Evolutionary conservation across 768 basidiomycete species (phyloP).

Genomic region (Tulasnella sp.): DNA sequence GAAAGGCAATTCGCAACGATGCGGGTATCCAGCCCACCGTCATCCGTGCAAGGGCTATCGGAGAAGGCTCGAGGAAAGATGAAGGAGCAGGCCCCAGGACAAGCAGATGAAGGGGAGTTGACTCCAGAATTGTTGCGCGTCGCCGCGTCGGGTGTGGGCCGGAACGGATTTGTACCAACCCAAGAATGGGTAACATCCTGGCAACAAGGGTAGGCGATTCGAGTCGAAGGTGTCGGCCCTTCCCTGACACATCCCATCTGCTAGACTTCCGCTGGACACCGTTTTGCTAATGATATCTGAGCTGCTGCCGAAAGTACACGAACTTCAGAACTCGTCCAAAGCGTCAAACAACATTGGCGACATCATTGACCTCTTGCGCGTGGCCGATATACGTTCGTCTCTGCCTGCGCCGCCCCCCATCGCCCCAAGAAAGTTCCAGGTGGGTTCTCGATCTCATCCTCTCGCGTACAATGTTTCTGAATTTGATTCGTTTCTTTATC

Average conservation of each 20-base stretch:
- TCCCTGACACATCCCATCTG: conserved; percentile 21
- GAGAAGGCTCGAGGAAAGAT: conserved; percentile 93
- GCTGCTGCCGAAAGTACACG: conserved; percentile 78
- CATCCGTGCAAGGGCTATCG: conserved; percentile 43
- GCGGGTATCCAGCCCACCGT: conserved; percentile 1
- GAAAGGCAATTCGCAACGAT: conserved; percentile 13
- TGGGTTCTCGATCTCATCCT: conserved; percentile 41
- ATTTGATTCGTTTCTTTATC: conserved; percentile 3
- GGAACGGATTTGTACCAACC: conserved; percentile 91
- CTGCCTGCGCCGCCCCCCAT: conserved; percentile 67
- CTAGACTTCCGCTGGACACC: conserved; percentile 80
- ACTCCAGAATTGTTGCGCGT: conserved; percentile 51
- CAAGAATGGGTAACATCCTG: conserved; percentile 97
- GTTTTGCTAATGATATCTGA: conserved; percentile 88
- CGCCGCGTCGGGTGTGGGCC: conserved; percentile 68
- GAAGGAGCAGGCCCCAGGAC: conserved; percentile 46
- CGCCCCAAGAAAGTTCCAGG: conserved; percentile 69
- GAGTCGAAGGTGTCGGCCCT: conserved; percentile 2
- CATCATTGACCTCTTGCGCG: conserved; percentile 71
- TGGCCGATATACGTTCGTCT: conserved; percentile 63
- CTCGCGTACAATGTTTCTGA: neutral
- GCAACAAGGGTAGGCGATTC: conserved; percentile 78
- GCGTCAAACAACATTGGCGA: conserved; percentile 41
- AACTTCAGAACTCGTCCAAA: conserved; percentile 68
- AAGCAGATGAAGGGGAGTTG: conserved; percentile 34